These are phyloP conservation scores for Chenopodium album DNA, from an alignment of 148 eudicot species.

Conservation along the genomic window DNA sequence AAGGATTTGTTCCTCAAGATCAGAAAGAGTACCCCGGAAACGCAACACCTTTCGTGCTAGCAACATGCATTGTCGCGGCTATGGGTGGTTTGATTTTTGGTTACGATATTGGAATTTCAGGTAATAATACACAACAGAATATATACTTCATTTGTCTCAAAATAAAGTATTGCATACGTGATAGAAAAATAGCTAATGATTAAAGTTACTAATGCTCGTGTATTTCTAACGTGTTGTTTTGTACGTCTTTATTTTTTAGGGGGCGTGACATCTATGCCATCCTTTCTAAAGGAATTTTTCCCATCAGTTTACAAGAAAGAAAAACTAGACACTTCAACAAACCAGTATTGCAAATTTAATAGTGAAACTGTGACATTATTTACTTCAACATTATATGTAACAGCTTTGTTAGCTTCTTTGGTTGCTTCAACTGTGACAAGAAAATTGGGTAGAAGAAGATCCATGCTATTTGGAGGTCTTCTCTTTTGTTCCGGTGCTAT, in stretches of 20 bases:
- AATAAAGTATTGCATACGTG: neutral
- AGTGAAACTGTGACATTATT: conserved; percentile 62
- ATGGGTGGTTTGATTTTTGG: conserved; percentile 90
- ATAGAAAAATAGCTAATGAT: too few species aligned
- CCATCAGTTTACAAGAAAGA: conserved; percentile 50
- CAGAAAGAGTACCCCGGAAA: conserved; percentile 62
- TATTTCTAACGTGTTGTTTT: too few species aligned
- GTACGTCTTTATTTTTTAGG: conserved; percentile 30
- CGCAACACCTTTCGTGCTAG: conserved; percentile 54
- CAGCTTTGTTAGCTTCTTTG: conserved; percentile 65
- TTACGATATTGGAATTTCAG: conserved; percentile 83
- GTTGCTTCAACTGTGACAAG: conserved; percentile 74
- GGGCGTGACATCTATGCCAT: conserved; percentile 72
- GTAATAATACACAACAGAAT: conserved; percentile 20
- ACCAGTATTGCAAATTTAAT: conserved; percentile 75
- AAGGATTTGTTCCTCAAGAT: neutral
- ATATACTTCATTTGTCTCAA: neutral
- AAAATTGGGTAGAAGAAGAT: conserved; percentile 53
- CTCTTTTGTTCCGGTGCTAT: conserved; percentile 62
- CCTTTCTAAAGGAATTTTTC: conserved; percentile 57
- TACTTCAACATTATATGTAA: conserved; percentile 70
- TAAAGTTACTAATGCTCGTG: too few species aligned
- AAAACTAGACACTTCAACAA: conserved; percentile 32
- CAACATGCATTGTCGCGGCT: conserved; percentile 72
- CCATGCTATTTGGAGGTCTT: conserved; percentile 67